Percentiles rank a stretch among this genome's conserved stretches.
Evolutionary conservation across 805 yeast genomes (phyloP).

Genomic region (Wickerhamomyces bisporus): DNA sequence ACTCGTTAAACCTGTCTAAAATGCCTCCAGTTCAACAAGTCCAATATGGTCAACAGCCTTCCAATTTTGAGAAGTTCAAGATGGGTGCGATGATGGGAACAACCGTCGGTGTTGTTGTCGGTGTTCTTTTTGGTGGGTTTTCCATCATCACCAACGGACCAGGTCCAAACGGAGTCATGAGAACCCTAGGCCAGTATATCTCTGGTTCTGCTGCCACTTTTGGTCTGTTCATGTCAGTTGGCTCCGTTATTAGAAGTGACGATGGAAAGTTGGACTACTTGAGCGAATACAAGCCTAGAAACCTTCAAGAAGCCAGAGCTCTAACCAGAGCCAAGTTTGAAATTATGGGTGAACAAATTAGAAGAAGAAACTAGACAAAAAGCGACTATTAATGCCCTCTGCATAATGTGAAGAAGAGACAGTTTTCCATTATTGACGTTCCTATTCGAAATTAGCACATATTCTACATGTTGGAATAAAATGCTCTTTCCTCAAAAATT

Average conservation of each 20-base stretch:
- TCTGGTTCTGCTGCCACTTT: constrained; percentile 96
- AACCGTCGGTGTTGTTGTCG: constrained; percentile 81
- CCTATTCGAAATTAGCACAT: too few relatives aligned
- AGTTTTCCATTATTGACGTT: too few relatives aligned
- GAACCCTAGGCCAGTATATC: constrained; percentile 94
- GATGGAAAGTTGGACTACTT: constrained; percentile 13
- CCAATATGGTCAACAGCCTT: constrained; percentile 59
- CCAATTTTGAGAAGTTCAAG: constrained; percentile 92
- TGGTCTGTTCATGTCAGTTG: constrained; percentile 94
- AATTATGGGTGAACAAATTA: constrained; percentile 18
- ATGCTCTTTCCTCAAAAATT: too few relatives aligned
- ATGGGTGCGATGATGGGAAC: constrained; percentile 98
- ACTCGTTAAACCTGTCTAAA: not conserved
- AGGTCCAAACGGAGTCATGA: constrained; percentile 96
- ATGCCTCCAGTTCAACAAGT: constrained; percentile 61
- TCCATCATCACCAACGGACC: constrained; percentile 91
- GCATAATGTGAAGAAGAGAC: too few relatives aligned
- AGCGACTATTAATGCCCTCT: too few relatives aligned
- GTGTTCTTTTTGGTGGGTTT: constrained; percentile 90
- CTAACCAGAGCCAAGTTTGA: constrained; percentile 38
- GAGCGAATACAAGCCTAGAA: constrained; percentile 24
- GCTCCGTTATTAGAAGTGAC: constrained; percentile 86
- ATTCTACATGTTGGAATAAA: too few relatives aligned
- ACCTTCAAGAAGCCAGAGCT: constrained; percentile 34
- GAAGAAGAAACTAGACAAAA: constrained; percentile 10